Conservation (phyloP, 2,329 filamentous ascomycete species). For the Fusarium ambrosium region DNA sequence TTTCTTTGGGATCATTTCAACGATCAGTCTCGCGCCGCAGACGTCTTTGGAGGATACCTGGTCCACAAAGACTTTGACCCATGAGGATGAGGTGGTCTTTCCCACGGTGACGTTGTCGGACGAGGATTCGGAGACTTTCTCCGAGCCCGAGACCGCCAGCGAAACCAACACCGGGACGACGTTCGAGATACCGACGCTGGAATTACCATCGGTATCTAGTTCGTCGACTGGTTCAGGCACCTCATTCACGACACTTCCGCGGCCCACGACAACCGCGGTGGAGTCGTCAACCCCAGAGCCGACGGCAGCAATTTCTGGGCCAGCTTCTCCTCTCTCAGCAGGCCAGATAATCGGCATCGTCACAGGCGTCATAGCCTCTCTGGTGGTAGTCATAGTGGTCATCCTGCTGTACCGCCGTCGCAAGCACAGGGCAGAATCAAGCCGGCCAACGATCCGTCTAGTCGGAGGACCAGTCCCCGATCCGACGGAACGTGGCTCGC, state of each 20-base stretch:
- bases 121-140: background rate
- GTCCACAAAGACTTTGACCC: background rate
- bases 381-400: background rate
- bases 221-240: background rate
- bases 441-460: background rate
- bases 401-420: background rate
- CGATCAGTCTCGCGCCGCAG: too few relatives aligned
- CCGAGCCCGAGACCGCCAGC: background rate
- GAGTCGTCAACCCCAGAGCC: background rate
- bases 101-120: background rate
- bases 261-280: background rate
- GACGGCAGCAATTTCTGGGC: background rate
- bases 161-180: background rate
- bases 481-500: background rate
- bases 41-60: background rate
- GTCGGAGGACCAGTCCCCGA: constrained; percentile 1
- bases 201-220: background rate
- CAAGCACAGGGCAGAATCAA: background rate
- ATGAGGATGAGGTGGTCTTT: background rate
- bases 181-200: background rate
- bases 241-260: background rate
- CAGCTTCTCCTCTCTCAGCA: background rate
- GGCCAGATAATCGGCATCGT: constrained; percentile 6
- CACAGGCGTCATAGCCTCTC: background rate
- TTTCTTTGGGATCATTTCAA: background rate